Conservation (phyloP, 2,329 filamentous ascomycete genomes). For the Penicillium corylophilum region DNA sequence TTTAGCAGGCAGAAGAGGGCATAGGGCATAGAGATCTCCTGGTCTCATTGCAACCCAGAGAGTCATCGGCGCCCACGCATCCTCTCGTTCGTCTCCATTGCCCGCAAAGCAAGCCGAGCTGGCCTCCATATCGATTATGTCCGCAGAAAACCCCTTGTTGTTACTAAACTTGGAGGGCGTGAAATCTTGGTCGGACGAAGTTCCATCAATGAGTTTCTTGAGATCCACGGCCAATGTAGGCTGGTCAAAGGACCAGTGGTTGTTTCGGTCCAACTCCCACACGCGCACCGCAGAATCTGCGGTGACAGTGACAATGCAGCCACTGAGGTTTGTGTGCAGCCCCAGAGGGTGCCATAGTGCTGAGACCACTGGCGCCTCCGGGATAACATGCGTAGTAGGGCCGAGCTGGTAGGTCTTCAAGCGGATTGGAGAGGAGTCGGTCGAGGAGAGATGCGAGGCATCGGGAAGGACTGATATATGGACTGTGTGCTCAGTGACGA, state of each 20-base stretch:
- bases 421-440: slow-evolving; percentile 68
- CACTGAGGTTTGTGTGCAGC: slow-evolving; percentile 61
- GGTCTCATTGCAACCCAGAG: slow-evolving; percentile 95
- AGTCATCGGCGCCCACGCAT: slow-evolving; percentile 89
- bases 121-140: slow-evolving; percentile 90
- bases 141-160: slow-evolving; percentile 81
- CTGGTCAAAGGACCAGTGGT: slow-evolving; percentile 83
- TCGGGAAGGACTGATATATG: slow-evolving; percentile 86
- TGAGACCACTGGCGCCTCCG: slow-evolving; percentile 75
- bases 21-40: slow-evolving; percentile 90
- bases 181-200: slow-evolving; percentile 78
- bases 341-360: slow-evolving; percentile 92
- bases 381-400: slow-evolving; percentile 85
- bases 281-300: slow-evolving; percentile 82
- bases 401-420: slow-evolving; percentile 89
- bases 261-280: slow-evolving; percentile 83
- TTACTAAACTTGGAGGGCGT: slow-evolving; percentile 70
- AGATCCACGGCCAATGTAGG: slow-evolving; percentile 83
- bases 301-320: slow-evolving; percentile 83
- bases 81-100: slow-evolving; percentile 55
- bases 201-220: slow-evolving; percentile 83
- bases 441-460: slow-evolving; percentile 68
- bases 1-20: slow-evolving; percentile 80
- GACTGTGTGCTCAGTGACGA: slow-evolving; percentile 82
- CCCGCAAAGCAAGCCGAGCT: slow-evolving; percentile 89